These are phyloP conservation scores for Trichomonascaceae sp. DNA, from an alignment of 1,139 yeast species.

Conservation along the genomic window DNA sequence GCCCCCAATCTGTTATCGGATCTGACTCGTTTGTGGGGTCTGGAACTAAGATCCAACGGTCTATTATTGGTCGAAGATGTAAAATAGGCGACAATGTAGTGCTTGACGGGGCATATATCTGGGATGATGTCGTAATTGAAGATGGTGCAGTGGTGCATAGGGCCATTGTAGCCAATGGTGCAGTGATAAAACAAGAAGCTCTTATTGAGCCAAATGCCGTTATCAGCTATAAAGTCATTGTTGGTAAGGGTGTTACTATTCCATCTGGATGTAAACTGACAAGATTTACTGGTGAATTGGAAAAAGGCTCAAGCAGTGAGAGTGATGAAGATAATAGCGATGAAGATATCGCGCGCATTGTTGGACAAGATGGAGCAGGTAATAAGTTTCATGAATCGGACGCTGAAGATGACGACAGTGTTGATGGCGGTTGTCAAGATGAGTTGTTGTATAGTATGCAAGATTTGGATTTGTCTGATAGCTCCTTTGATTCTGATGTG, in stretches of 20 bases:
- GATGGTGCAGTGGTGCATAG: slow-evolving; percentile 54
- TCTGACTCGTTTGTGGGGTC: slow-evolving; percentile 60
- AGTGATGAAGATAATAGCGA: slow-evolving; percentile 28
- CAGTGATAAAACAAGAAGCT: slow-evolving; percentile 48
- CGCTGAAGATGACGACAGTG: slow-evolving; percentile 39
- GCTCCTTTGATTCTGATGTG: slow-evolving; percentile 45
- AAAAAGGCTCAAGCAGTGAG: slow-evolving; percentile 20
- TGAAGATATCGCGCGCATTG: slow-evolving; percentile 29
- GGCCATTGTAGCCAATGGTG: slow-evolving; percentile 64
- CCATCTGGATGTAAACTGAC: slow-evolving; percentile 22
- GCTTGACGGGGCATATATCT: slow-evolving; percentile 70
- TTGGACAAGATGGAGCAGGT: slow-evolving; percentile 59
- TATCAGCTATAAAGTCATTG: slow-evolving; percentile 65
- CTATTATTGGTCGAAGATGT: slow-evolving; percentile 83
- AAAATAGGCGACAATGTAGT: slow-evolving; percentile 70
- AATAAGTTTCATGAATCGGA: slow-evolving; percentile 46
- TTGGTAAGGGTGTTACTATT: slow-evolving; percentile 40
- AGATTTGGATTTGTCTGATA: slow-evolving; percentile 67
- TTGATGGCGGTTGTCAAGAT: slow-evolving; percentile 36
- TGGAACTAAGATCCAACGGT: slow-evolving; percentile 46
- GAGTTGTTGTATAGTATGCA: slow-evolving; percentile 53
- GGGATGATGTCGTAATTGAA: slow-evolving; percentile 74
- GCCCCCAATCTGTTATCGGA: slow-evolving; percentile 74
- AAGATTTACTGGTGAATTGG: slow-evolving; percentile 9
- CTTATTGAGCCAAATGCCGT: slow-evolving; percentile 62